Base-by-base conservation (phyloP, 768 basidiomycete genomes). In the Punctularia strigosozonata region DNA sequence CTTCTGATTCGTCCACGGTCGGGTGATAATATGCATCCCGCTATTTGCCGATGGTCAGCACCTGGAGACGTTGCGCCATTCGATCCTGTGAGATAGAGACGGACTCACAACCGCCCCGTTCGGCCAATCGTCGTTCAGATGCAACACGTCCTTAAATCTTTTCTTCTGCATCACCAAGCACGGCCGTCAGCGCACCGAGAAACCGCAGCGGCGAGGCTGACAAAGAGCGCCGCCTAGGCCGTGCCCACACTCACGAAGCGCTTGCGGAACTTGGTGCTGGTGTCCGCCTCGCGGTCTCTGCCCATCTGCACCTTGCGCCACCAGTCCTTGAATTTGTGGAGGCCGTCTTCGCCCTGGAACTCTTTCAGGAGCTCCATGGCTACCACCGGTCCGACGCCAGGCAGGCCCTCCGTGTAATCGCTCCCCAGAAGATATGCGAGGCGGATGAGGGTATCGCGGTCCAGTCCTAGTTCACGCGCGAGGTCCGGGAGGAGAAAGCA, bases 341-440 rank as follows among this genome's bases (percentile, higher is more conserved):
- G 63, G 3, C 90, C 86, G 50, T 83, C 73, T 36, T 78, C 66
- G 1, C 88, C 92, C 1, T 88, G 79, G 54, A 99, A 99, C 55
- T 98, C 92, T 46, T 80, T 83, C 51, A 98, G 60, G 14, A 98
- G 64, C 54, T 98, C 95, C 83, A 97, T 90, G 3, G 90, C 95
- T 3, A 90, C 79, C 3, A 99, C 95, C 1, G 92, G 94, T 1
- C 95, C 95, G 5, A 97, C 77, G 6, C 91, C 91, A 5, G 82
- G 71, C 17, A 99, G 56, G 6, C 95, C 95, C 15, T 94, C 86
- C 7, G 87, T 85, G 57, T 99, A 99, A 60, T 98, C 95, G 52
- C 91, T 94, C 20, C 95, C 95, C 4, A 99, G 71, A 12, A 99
- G 69, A 56, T 95, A 95, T 7, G 95, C 95, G 23, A 99, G 66